A percentile compares a stretch with the other conserved stretches of the same genome.
phyloP scores from a whole-genome alignment of 306 rosid genomes.

The Rubus idaeus region DNA sequence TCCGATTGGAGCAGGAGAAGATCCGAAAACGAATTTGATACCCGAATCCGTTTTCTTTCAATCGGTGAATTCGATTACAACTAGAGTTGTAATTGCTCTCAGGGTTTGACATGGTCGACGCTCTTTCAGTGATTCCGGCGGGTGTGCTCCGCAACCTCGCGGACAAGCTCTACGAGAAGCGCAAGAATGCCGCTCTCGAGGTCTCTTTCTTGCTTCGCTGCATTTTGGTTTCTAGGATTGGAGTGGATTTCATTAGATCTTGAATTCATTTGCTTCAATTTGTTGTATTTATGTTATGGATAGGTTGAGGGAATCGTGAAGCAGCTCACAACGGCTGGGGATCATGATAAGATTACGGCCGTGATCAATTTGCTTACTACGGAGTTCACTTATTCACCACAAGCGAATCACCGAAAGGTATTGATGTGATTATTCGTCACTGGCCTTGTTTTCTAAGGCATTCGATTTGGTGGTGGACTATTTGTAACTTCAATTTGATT shows the following conservation, averaged over 20 bases:
- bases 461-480: conserved; percentile 15
- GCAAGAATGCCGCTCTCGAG: conserved; percentile 98
- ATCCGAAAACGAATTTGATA: conserved; percentile 51
- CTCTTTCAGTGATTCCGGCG: conserved; percentile 58
- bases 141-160: conserved; percentile 87
- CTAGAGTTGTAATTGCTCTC: not conserved
- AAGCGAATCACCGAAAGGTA: conserved; percentile 95
- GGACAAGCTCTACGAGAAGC: conserved; percentile 96
- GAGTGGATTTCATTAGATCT: conserved; percentile 25
- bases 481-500: conserved; percentile 20
- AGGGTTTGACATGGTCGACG: conserved; percentile 72
- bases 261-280: not conserved
- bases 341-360: conserved; percentile 79
- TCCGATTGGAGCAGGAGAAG: conserved; percentile 52
- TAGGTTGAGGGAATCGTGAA: conserved; percentile 97
- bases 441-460: not conserved
- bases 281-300: conserved; percentile 17
- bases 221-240: conserved; percentile 50
- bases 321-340: conserved; percentile 71
- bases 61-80: not conserved
- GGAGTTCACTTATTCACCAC: conserved; percentile 76
- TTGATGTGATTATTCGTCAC: conserved; percentile 11
- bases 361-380: conserved; percentile 70
- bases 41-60: not conserved
- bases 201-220: conserved; percentile 39